Percentiles rank a stretch among this genome's conserved stretches.
Evolutionary conservation across 306 rosid species (phyloP).

Genomic region (Styphnolobium japonicum): DNA sequence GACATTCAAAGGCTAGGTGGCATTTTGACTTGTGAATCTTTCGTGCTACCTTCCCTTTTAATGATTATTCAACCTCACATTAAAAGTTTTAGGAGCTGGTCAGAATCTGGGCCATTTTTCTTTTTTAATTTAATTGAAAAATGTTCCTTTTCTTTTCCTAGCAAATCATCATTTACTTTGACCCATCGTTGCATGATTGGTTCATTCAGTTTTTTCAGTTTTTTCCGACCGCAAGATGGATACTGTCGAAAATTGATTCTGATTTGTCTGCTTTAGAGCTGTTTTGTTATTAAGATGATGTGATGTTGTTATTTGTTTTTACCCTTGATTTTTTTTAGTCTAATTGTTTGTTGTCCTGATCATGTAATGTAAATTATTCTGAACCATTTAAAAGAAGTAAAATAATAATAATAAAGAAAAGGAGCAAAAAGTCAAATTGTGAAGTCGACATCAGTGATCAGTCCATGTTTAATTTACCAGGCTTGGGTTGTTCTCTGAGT

Average conservation of each 20-base stretch:
- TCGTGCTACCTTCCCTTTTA: constrained; percentile 9
- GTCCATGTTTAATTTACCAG: constrained; percentile 17
- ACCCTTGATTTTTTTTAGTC: constrained; percentile 45
- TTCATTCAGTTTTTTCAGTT: constrained; percentile 43
- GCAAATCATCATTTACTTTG: constrained; percentile 21
- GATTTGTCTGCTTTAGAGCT: constrained; percentile 38
- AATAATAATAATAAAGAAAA: neutral
- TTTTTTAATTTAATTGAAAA: neutral
- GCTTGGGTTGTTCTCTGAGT: constrained; percentile 17
- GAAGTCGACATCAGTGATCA: constrained; percentile 26
- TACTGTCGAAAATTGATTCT: constrained; percentile 32
- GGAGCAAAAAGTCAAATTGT: constrained; percentile 23
- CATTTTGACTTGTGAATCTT: constrained; percentile 32
- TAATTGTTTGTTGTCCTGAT: constrained; percentile 41
- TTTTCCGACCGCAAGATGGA: constrained; percentile 35
- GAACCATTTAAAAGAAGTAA: constrained; percentile 16
- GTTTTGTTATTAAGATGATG: constrained; percentile 59
- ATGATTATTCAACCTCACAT: constrained; percentile 24
- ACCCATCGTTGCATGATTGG: constrained; percentile 35
- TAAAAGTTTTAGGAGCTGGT: constrained; percentile 17
- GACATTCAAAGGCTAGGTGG: constrained; percentile 14
- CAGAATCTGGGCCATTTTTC: constrained; percentile 8
- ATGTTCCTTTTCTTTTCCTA: neutral
- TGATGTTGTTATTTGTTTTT: constrained; percentile 53
- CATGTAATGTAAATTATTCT: constrained; percentile 32